Evolutionary conservation across 2,329 filamentous ascomycete genomes (phyloP), one percentile per base, ranked within the genome.

Genomic region (Nemania sp.): DNA sequence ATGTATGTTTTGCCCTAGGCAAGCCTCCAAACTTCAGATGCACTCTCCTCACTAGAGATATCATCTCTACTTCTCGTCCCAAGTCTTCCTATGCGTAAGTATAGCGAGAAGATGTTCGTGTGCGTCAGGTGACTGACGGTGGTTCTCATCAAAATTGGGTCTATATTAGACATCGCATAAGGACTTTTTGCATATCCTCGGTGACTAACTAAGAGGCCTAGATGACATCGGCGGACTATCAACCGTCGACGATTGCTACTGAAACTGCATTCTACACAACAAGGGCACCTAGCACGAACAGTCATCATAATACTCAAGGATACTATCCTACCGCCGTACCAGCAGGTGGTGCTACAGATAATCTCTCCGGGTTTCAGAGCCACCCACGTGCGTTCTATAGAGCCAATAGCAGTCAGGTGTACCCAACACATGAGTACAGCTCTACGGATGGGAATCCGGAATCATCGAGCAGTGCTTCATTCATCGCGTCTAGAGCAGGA

Each of bases 221-320:
- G 73, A 74, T 75, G 71, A 68, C 68, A 64, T 72, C 74, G 47
- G 66, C 72, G 41, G 70, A 75, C 29, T 72, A 73, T 43, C 54
- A 71, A 62, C 67, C 71, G 29, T 70, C 75, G 61, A 68, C 72
- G 32, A 65, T 73, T 60, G 70, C 72, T 47, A 60, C 72, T 49
- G 74, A 75, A 69, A 68, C 73, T 53, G 22, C 70, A 49, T 74
- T 69, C 62, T 76, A 75, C 56, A 66, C 68, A 61, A 66, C 66
- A 51, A 72, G 73, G 41, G 66, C 68, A 29, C 55, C 70, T 45
- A 66, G 68, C 27, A 64, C 72, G 35, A 72, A 52, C 62, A 69
- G 55, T 15, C 73, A 74, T 41, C 64, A 72, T 27, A 66, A 55
- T 38, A 62, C 71, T 29, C 74, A 76, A 45, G 70, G 65, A 3